Conservation (phyloP, 139 green algal species). For the Penium margaritaceum region DNA sequence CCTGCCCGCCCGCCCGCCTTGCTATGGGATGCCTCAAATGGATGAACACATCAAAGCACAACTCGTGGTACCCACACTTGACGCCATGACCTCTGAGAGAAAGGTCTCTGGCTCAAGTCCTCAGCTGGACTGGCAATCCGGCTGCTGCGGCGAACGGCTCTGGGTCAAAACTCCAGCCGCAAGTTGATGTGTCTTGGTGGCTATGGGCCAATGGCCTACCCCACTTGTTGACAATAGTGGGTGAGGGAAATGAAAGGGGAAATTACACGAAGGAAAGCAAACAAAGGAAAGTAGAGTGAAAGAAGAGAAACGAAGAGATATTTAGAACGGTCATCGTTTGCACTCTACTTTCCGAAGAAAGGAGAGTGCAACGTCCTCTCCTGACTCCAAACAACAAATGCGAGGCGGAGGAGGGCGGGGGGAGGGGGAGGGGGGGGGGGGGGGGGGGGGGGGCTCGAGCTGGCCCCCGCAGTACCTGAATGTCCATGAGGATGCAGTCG, state of each 20-base stretch:
- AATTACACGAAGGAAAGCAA: no score
- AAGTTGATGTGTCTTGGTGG: no score
- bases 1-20: neutral
- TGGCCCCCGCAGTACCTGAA: conserved; percentile 11
- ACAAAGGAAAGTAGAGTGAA: no score
- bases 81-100: neutral
- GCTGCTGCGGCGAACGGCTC: no score
- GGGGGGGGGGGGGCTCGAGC: no score
- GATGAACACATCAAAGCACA: neutral
- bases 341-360: conserved; percentile 1
- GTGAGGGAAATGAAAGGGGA: no score
- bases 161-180: no score
- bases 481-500: conserved; percentile 40
- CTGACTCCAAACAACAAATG: neutral
- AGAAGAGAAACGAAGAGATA: neutral
- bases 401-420: neutral
- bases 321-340: neutral
- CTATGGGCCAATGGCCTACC: no score
- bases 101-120: no score
- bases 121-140: no score
- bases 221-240: no score
- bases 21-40: neutral
- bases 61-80: neutral
- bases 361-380: neutral
- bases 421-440: neutral